Conservation (phyloP, 768 basidiomycete genomes). For the Atractiella rhizophila region DNA sequence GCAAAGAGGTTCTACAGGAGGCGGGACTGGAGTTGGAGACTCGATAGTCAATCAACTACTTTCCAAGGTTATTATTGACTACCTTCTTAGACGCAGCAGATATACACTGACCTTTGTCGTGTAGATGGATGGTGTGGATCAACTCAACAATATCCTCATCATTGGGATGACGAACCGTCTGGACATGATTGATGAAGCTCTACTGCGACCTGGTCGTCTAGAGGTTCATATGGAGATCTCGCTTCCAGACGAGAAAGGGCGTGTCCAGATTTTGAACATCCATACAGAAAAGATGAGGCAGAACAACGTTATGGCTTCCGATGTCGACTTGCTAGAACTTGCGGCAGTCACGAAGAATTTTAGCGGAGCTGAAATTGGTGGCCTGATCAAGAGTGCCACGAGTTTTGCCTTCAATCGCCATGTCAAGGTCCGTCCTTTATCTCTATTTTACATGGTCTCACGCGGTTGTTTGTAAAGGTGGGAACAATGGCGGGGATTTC, state of each 20-base stretch:
- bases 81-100: not conserved
- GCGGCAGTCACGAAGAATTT: constrained; percentile 81
- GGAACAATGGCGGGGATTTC: constrained; percentile 92
- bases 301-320: constrained; percentile 65
- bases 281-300: constrained; percentile 83
- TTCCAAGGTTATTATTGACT: constrained; percentile 48
- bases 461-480: constrained; percentile 26
- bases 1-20: constrained; percentile 76
- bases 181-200: constrained; percentile 97
- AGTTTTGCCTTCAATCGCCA: constrained; percentile 95
- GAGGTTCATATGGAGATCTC: constrained; percentile 99
- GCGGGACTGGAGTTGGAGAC: constrained; percentile 92
- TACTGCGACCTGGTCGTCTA: constrained; percentile 87
- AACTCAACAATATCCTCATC: constrained; percentile 92
- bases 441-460: not conserved
- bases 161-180: constrained; percentile 98
- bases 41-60: constrained; percentile 94
- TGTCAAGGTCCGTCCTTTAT: constrained; percentile 37
- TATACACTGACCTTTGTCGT: not conserved
- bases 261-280: constrained; percentile 76
- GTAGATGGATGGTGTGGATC: constrained; percentile 97
- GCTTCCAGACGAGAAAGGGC: constrained; percentile 75
- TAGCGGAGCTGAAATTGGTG: constrained; percentile 83
- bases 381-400: constrained; percentile 89
- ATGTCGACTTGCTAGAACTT: constrained; percentile 61